Evolutionary conservation across 495 filamentous ascomycete species (phyloP).

Genomic region (Talaromyces ruber): DNA sequence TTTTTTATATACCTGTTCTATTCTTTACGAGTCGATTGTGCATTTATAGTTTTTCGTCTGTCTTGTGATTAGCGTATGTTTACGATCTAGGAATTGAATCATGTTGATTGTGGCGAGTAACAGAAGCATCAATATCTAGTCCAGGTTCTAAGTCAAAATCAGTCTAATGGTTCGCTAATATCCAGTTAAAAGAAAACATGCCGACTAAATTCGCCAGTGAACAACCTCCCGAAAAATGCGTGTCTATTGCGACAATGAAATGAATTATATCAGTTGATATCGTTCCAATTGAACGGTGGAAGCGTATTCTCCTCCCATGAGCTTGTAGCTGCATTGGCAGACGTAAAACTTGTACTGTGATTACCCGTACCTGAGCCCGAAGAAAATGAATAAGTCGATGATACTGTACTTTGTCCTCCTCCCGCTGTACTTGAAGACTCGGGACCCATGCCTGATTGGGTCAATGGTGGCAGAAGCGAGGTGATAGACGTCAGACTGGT

Average conservation of each 20-base stretch:
- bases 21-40: background rate
- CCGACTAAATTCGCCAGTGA: background rate
- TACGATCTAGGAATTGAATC: background rate
- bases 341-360: background rate
- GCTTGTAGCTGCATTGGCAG: conserved; percentile 9
- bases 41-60: background rate
- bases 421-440: background rate
- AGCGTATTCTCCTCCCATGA: conserved; percentile 36
- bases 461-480: background rate
- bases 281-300: conserved; percentile 38
- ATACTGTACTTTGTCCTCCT: background rate
- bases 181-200: background rate
- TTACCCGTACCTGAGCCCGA: background rate
- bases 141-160: background rate
- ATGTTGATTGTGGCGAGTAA: background rate
- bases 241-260: background rate
- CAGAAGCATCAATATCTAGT: background rate
- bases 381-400: background rate
- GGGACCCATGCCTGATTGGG: background rate
- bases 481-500: background rate
- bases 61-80: background rate
- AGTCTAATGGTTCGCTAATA: background rate
- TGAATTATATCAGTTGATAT: conserved; percentile 15
- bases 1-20: background rate
- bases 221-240: background rate